A percentile compares a stretch with the other conserved stretches of the same genome.
Conservation (phyloP, 148 eudicot species). For the Dianthus caryophyllus region DNA sequence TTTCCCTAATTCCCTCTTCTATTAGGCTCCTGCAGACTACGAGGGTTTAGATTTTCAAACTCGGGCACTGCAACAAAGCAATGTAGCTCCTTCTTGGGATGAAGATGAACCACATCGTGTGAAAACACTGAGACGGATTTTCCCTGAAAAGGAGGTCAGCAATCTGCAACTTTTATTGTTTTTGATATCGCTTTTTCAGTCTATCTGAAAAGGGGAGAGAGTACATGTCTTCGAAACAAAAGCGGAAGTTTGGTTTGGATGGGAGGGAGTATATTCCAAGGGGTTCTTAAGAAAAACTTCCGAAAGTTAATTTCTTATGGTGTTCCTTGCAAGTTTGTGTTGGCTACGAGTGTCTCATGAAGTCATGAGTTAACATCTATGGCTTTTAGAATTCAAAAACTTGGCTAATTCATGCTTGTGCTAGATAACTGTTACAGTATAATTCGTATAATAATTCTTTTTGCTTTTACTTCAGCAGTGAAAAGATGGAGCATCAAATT, state of each 20-base stretch:
- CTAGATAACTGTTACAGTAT: no score
- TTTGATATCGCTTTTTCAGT: neutral
- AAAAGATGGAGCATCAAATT: neutral
- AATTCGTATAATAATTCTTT: no score
- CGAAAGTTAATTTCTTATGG: no score
- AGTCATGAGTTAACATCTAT: no score
- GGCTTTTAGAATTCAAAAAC: no score
- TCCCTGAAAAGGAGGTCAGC: conserved; percentile 60
- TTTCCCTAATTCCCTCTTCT: neutral
- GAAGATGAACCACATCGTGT: conserved; percentile 88
- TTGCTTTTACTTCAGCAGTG: neutral
- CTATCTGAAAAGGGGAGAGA: no score
- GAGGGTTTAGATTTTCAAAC: conserved; percentile 83
- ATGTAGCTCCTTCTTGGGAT: conserved; percentile 78
- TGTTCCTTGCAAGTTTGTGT: no score
- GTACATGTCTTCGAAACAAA: neutral
- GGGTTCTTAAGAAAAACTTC: no score
- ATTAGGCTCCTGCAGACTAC: conserved; percentile 62
- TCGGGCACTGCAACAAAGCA: conserved; percentile 78
- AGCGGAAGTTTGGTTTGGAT: neutral
- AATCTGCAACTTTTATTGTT: neutral
- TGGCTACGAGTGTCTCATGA: no score
- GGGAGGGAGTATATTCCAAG: neutral
- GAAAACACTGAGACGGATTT: conserved; percentile 63
- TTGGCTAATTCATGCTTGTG: no score